Evolutionary conservation across 1,284 basidiomycete species (phyloP), one percentile per base, ranked within the genome.

Genomic region (Ustilago esculenta): DNA sequence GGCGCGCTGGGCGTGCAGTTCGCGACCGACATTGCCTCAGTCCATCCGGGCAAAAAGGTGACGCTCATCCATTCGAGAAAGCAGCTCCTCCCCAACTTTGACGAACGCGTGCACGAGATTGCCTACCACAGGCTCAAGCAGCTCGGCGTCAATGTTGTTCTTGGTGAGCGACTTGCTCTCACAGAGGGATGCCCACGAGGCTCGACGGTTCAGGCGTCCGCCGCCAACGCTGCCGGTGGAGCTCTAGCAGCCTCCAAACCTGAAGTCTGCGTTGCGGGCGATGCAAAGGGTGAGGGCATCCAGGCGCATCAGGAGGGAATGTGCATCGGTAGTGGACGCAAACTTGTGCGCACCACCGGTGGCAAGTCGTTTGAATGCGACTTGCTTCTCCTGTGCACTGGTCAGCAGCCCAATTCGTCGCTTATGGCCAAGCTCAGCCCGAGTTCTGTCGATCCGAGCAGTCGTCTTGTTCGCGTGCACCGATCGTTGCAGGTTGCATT

Each of bases 61-160:
- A 81, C 77, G 12, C 51, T 81, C 29, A 81, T 80, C 32, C 79
- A 81, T 46, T 75, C 72, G 12, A 60, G 79, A 15, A 58, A 78
- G 63, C 75, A 77, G 46, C 75, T 81, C 4, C 59, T 81, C 24
- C 80, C 80, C 46, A 79, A 76, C 68, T 81, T 81, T 55, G 80
- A 81, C 53, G 52, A 46, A 27, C 53, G 72, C 11, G 54, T 81
- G 1, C 80, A 81, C 54, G 72, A 78, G 9, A 58, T 74, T 23
- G 80, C 76, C 4, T 58, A 63, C 18, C 63, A 64, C 27, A 43
- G 72, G 11, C 68, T 81, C 27, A 32, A 66, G 48, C 63, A 75
- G 51, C 70, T 81, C 15, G 77, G 79, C 27, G 80, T 81, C 32
- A 46, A 80, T 23, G 72, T 81, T 10, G 74, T 81, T 7, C 57